phyloP scores from a whole-genome alignment of 1,284 basidiomycete genomes.

The Amylostereum areolatum region DNA sequence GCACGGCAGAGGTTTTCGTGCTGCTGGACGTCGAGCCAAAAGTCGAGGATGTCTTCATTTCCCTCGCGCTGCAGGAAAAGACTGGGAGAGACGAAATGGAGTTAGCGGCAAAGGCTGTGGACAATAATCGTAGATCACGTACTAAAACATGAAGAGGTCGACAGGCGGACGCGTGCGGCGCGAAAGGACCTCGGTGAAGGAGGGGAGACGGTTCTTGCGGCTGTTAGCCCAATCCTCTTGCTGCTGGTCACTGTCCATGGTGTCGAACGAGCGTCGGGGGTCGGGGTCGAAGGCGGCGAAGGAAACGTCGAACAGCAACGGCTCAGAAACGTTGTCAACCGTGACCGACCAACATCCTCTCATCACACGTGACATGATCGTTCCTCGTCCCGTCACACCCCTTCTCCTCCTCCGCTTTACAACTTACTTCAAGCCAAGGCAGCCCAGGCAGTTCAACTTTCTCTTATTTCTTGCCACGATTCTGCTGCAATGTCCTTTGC shows the following conservation, averaged over 20 bases:
- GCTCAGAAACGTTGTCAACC: slow-evolving; percentile 10
- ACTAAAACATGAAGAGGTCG: slow-evolving; percentile 99
- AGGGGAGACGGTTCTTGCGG: slow-evolving; percentile 67
- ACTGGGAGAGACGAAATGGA: slow-evolving; percentile 31
- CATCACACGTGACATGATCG: neutral
- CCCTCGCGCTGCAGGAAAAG: slow-evolving; percentile 91
- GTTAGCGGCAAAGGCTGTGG: slow-evolving; percentile 5
- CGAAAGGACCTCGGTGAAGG: slow-evolving; percentile 82
- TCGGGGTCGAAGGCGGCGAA: slow-evolving; percentile 4
- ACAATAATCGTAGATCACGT: slow-evolving; percentile 26
- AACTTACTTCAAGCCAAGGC: neutral
- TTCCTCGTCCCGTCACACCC: neutral
- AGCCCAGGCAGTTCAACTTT: neutral
- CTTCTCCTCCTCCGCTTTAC: too few species aligned
- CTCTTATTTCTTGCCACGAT: neutral
- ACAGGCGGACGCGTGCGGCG: slow-evolving; percentile 89
- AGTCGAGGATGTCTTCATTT: slow-evolving; percentile 93
- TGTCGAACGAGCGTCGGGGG: slow-evolving; percentile 4
- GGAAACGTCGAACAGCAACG: neutral
- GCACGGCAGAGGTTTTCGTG: slow-evolving; percentile 98
- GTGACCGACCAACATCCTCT: neutral
- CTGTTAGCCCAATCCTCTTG: slow-evolving; percentile 65
- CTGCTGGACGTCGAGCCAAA: slow-evolving; percentile 98
- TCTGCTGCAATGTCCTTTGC: slow-evolving; percentile 56
- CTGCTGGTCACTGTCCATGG: slow-evolving; percentile 54